Percentiles rank a stretch among this genome's conserved stretches.
Conservation (phyloP, 306 rosid genomes). For the Medicago ruthenica region DNA sequence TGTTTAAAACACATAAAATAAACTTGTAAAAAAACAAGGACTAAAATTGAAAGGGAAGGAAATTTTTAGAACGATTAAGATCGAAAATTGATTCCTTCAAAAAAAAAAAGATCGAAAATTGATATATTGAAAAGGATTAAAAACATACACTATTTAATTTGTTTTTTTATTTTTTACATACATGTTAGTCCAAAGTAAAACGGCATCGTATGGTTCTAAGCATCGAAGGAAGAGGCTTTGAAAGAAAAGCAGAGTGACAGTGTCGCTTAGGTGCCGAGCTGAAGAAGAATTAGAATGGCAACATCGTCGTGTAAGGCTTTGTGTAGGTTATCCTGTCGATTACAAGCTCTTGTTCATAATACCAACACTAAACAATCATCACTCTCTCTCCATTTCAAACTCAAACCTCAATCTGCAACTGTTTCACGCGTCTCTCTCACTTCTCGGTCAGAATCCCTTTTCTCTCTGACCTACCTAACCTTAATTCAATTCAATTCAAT, state of each 20-base stretch:
- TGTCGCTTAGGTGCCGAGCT: neutral
- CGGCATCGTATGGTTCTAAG: too few species aligned
- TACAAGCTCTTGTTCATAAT: slow-evolving; percentile 48
- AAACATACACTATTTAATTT: too few species aligned
- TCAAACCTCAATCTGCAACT: slow-evolving; percentile 44
- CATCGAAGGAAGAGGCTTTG: too few species aligned
- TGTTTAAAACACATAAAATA: too few species aligned
- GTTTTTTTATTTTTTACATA: too few species aligned
- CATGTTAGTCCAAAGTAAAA: too few species aligned
- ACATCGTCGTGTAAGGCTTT: slow-evolving; percentile 50
- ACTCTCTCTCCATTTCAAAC: slow-evolving; percentile 37
- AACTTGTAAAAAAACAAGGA: too few species aligned
- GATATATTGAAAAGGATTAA: too few species aligned
- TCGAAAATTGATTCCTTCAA: too few species aligned
- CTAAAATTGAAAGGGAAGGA: too few species aligned
- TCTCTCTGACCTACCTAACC: neutral
- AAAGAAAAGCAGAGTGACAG: neutral
- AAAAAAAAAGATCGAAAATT: too few species aligned
- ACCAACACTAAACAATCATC: slow-evolving; percentile 47
- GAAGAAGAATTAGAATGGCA: slow-evolving; percentile 58
- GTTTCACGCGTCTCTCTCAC: slow-evolving; percentile 53
- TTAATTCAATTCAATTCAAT: neutral
- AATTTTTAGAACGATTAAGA: too few species aligned
- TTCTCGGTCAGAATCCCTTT: slow-evolving; percentile 58
- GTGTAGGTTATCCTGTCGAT: slow-evolving; percentile 62